These are phyloP conservation scores for Triticum monococcum DNA, from an alignment of 176 grass and related monocot species.

Conservation along the genomic window DNA sequence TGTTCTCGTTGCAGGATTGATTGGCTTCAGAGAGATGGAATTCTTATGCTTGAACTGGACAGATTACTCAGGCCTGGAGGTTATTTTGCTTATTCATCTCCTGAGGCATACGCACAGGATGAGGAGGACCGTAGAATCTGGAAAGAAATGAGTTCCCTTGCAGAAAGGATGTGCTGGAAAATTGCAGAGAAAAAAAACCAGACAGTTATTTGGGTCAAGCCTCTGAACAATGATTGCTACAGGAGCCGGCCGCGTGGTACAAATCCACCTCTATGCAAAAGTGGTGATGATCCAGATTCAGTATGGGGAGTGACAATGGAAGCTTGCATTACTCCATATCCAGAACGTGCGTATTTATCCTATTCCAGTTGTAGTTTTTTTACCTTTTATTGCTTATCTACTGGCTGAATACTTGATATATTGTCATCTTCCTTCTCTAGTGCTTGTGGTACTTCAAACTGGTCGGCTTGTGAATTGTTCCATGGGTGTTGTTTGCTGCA, in stretches of 20 bases:
- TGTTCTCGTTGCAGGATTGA: constrained; percentile 97
- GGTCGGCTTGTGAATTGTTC: constrained; percentile 13
- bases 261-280: constrained; percentile 82
- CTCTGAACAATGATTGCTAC: constrained; percentile 96
- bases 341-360: constrained; percentile 68
- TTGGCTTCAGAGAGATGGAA: constrained; percentile 96
- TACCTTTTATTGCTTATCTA: constrained; percentile 13
- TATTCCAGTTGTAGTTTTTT: neutral
- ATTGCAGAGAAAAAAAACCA: constrained; percentile 93
- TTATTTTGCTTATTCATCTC: constrained; percentile 98
- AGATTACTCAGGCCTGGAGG: constrained; percentile 95
- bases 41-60: constrained; percentile 93
- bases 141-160: constrained; percentile 94
- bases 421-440: constrained; percentile 4
- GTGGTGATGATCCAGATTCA: constrained; percentile 76
- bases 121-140: constrained; percentile 94
- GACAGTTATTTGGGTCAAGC: constrained; percentile 99
- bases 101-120: constrained; percentile 97
- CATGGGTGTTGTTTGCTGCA: neutral
- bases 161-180: constrained; percentile 98
- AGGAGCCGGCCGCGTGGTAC: constrained; percentile 66
- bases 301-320: constrained; percentile 94
- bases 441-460: neutral
- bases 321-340: constrained; percentile 83
- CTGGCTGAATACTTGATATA: neutral